A percentile compares a stretch with the other conserved stretches of the same genome.
These are phyloP conservation scores for Gossypium raimondii DNA, from an alignment of 345 rosid species.

Conservation along the genomic window DNA sequence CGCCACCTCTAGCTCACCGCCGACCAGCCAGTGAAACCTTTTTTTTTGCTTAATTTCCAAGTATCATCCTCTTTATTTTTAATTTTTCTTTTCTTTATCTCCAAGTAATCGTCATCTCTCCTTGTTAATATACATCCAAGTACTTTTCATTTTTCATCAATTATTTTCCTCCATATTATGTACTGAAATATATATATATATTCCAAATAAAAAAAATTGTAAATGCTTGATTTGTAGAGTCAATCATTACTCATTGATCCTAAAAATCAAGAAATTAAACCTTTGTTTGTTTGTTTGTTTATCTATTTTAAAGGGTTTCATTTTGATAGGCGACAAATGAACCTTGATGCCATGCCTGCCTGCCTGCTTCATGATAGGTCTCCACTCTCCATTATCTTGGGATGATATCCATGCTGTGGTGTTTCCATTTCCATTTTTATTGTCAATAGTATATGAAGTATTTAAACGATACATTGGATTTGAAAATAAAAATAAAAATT, in stretches of 20 bases:
- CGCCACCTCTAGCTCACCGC: conserved; percentile 33
- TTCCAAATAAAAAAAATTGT: neutral
- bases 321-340: neutral
- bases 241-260: neutral
- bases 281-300: neutral
- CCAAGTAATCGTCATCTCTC: neutral
- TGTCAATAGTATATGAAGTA: neutral
- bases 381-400: neutral
- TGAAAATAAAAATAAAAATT: too few species aligned
- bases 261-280: too few species aligned
- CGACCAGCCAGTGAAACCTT: conserved; percentile 22
- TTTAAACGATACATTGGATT: too few species aligned
- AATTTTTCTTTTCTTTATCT: neutral
- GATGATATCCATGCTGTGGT: neutral
- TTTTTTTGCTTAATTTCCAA: conserved; percentile 15
- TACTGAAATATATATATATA: neutral
- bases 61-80: neutral
- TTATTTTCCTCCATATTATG: neutral
- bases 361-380: too few species aligned
- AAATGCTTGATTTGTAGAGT: neutral
- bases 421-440: conserved; percentile 3
- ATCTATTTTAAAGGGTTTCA: neutral
- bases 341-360: neutral
- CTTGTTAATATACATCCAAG: conserved; percentile 29
- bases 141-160: neutral